Evolutionary conservation across 768 basidiomycete species (phyloP).

Genomic region (Pluteus cervinus): DNA sequence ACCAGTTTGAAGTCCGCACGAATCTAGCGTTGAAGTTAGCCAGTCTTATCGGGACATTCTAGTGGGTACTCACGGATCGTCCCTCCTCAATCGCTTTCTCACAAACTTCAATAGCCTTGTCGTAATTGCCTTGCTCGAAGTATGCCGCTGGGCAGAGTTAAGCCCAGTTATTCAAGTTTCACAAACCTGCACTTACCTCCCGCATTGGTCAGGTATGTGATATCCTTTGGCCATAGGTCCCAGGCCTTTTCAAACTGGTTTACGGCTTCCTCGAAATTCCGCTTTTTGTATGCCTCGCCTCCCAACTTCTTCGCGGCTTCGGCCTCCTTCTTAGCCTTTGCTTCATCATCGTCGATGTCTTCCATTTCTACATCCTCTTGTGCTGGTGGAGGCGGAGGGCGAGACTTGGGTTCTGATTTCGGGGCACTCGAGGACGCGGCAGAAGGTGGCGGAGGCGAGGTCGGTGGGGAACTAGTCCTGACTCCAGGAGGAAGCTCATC

Average conservation of each 20-base stretch:
- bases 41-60: not conserved
- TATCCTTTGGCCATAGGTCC: slow-evolving; percentile 89
- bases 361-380: slow-evolving; percentile 64
- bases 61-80: slow-evolving; percentile 46
- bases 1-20: slow-evolving; percentile 93
- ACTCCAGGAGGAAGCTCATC: slow-evolving; percentile 68
- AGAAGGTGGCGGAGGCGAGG: slow-evolving; percentile 36
- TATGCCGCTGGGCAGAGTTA: slow-evolving; percentile 59
- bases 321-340: slow-evolving; percentile 69
- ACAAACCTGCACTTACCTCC: slow-evolving; percentile 47
- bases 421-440: slow-evolving; percentile 37
- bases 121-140: slow-evolving; percentile 90
- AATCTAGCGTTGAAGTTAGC: slow-evolving; percentile 34
- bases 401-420: slow-evolving; percentile 22
- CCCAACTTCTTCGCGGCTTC: slow-evolving; percentile 77
- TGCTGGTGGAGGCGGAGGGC: slow-evolving; percentile 32
- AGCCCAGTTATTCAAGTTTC: not conserved
- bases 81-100: slow-evolving; percentile 98
- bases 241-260: slow-evolving; percentile 80
- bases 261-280: slow-evolving; percentile 74
- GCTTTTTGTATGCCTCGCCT: slow-evolving; percentile 77
- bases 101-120: slow-evolving; percentile 85
- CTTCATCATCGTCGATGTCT: slow-evolving; percentile 65
- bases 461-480: slow-evolving; percentile 23
- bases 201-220: slow-evolving; percentile 90